These are phyloP conservation scores for Talaromyces piceae DNA, from an alignment of 2,329 filamentous ascomycete genomes.

Conservation along the genomic window DNA sequence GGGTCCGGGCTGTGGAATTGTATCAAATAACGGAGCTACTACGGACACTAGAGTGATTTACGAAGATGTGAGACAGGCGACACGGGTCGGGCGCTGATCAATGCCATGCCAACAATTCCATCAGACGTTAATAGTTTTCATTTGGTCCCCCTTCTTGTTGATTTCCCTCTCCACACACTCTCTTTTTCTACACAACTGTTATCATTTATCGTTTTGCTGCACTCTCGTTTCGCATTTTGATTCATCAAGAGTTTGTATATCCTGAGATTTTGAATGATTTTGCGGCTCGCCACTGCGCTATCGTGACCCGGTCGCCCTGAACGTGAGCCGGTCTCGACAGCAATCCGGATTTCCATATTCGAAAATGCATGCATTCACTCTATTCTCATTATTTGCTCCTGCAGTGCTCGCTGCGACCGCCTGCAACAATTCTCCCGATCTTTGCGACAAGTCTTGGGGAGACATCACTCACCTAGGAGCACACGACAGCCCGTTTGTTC, in stretches of 20 bases:
- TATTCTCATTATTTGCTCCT: constrained; percentile 25
- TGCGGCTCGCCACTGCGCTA: neutral
- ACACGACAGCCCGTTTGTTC: constrained; percentile 66
- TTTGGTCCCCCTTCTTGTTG: too few relatives aligned
- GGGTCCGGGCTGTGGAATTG: neutral
- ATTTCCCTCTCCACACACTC: too few relatives aligned
- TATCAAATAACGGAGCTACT: too few relatives aligned
- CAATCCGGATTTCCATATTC: neutral
- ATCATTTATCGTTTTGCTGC: neutral
- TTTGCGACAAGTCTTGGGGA: constrained; percentile 65
- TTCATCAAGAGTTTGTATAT: neutral
- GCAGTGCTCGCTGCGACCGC: constrained; percentile 34
- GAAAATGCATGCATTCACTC: constrained; percentile 22
- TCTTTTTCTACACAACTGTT: neutral
- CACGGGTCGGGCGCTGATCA: neutral
- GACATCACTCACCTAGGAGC: constrained; percentile 72
- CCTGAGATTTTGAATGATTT: neutral
- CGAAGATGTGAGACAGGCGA: too few relatives aligned
- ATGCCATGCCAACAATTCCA: neutral
- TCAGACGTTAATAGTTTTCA: neutral
- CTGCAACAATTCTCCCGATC: constrained; percentile 73
- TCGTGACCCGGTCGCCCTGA: neutral
- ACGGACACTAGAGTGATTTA: too few relatives aligned
- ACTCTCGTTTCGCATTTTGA: neutral
- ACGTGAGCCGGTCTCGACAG: neutral